Evolutionary conservation across 2,329 filamentous ascomycete genomes (phyloP), one percentile per base, ranked within the genome.

Genomic region (Exophiala dermatitidis): DNA sequence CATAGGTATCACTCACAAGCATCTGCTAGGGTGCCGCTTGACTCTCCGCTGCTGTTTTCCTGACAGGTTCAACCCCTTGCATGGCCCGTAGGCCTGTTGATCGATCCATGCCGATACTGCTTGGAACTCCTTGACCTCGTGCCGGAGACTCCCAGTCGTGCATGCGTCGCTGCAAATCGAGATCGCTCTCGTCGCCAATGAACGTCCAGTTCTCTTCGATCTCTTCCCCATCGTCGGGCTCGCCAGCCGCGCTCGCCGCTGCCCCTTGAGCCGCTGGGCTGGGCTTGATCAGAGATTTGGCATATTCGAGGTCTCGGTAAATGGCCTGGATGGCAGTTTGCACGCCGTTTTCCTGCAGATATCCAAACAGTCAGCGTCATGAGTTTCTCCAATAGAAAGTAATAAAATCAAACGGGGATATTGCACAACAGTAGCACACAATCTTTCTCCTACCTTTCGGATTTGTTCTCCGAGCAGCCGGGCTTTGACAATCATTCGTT

Each of bases 221-320:
- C 8, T 84, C 83, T 42, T 68, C 52, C 29, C 49, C 52, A 6
- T 68, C 69, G 4, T 64, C 64, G 31, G 64, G 66, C 40, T 70
- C 67, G n/a, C 67, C 66, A 5, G 60, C 57, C 2, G 57, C 51
- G 9, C 67, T 59, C 28, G 53, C 54, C 12, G 53, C 29, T n/a
- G 45, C 55, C 26, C 56, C 61, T 29, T 66, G 66, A 3, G 60
- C 63, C 46, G 67, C 66, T 1, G 59, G 62, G 32, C 67, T 72
- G 64, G 83, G 80, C 69, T 86, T 87, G 67, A 95, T 86, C 42
- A 97, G 76, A 10, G 85, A 85, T 69, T 82, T 87, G 36, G 93
- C 90, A 64, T 96, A 96, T 67, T 97, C 93, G 52, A 97, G 78
- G 67, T 97, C 91, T 40, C 93, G 86, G 67, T 97, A 98, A 52